Evolutionary conservation across 164 flowering plant genomes (phyloP).

Genomic region (Malania oleifera): DNA sequence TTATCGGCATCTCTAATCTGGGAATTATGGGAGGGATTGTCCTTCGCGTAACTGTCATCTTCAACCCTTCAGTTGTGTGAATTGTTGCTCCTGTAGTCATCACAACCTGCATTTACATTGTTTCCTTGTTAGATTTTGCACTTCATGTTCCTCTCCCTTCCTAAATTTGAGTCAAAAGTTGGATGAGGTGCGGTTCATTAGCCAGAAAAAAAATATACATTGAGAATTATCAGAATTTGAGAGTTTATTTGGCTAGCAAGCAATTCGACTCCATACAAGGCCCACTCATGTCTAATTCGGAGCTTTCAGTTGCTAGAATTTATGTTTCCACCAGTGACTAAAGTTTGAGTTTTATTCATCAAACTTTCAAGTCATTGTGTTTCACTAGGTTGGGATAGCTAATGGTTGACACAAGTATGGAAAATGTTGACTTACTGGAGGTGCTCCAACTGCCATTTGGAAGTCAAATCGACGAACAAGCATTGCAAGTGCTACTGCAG

Average conservation of each 20-base stretch:
- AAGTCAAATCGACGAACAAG: constrained; percentile 79
- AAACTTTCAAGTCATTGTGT: not conserved
- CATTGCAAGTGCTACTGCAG: constrained; percentile 81
- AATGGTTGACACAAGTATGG: no score
- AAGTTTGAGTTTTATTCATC: not conserved
- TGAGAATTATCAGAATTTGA: not conserved
- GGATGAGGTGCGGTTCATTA: no score
- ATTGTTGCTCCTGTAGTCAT: constrained; percentile 98
- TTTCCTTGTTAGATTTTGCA: not conserved
- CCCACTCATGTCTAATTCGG: no score
- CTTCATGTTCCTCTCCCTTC: not conserved
- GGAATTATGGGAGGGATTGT: constrained; percentile 57
- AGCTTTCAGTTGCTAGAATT: no score
- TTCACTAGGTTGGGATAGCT: no score
- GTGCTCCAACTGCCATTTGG: constrained; percentile 84
- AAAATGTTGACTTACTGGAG: constrained; percentile 52
- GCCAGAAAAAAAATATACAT: no score
- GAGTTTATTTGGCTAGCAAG: no score
- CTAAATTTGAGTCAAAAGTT: not conserved
- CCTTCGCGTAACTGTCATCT: constrained; percentile 77
- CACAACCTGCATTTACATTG: constrained; percentile 40
- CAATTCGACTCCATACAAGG: no score
- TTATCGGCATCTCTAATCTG: constrained; percentile 30
- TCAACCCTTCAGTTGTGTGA: constrained; percentile 87
- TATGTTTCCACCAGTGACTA: no score